Evolutionary conservation across 2,329 filamentous ascomycete species (phyloP).

Genomic region (Neocucurbitaria cava): DNA sequence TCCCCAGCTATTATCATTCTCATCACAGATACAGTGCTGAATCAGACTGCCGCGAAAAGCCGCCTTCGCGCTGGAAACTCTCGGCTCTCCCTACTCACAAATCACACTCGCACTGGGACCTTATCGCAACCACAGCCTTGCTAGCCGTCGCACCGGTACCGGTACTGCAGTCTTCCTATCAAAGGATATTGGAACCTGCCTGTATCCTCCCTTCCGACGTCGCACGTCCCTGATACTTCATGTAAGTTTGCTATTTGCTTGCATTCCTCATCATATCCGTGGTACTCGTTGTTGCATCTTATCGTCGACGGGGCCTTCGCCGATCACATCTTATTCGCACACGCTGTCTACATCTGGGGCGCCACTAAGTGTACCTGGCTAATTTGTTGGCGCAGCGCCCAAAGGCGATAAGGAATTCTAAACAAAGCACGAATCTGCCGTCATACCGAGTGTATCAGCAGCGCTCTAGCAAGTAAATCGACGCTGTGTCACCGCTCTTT

Average conservation of each 20-base stretch:
- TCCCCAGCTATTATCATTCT: slow-evolving; percentile 18
- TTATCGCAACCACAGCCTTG: slow-evolving; percentile 37
- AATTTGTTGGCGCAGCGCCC: slow-evolving; percentile 40
- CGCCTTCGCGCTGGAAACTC: slow-evolving; percentile 37
- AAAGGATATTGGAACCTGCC: slow-evolving; percentile 13
- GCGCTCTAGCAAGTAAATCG: slow-evolving; percentile 26
- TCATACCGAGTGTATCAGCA: slow-evolving; percentile 38
- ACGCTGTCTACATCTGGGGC: slow-evolving; percentile 10
- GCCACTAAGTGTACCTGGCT: slow-evolving; percentile 42
- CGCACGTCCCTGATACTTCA: slow-evolving; percentile 26
- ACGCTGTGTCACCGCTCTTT: slow-evolving; percentile 50
- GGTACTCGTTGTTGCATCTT: slow-evolving; percentile 10
- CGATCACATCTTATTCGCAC: slow-evolving; percentile 6
- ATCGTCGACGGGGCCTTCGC: slow-evolving; percentile 2
- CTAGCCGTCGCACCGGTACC: slow-evolving; percentile 19
- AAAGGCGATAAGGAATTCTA: slow-evolving; percentile 42
- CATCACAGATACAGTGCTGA: slow-evolving; percentile 19
- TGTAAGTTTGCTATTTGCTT: slow-evolving; percentile 32
- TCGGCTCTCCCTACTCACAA: slow-evolving; percentile 35
- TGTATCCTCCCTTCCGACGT: slow-evolving; percentile 29
- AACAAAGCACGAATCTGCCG: slow-evolving; percentile 45
- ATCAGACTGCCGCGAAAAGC: slow-evolving; percentile 36
- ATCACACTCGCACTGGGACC: slow-evolving; percentile 18
- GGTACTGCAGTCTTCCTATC: slow-evolving; percentile 14
- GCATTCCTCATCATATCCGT: slow-evolving; percentile 19